Evolutionary conservation across 305 asterid genomes (phyloP).

Genomic region (Solanum hybrid): DNA sequence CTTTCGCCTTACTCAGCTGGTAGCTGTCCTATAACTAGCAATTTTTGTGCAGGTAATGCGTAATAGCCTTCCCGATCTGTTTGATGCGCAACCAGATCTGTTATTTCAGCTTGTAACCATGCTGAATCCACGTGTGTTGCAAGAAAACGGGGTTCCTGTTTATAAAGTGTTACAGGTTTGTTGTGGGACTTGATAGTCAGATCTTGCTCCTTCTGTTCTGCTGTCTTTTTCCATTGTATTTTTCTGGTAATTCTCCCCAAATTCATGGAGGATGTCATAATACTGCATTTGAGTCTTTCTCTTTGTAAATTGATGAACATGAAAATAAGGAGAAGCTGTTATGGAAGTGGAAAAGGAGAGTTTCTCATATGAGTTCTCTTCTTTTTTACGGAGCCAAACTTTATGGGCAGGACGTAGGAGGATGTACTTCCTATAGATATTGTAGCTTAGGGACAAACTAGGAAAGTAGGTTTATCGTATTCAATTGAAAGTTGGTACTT

Average conservation of each 20-base stretch:
- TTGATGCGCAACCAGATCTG: constrained; percentile 93
- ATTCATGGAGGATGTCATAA: background rate
- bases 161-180: constrained; percentile 84
- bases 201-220: background rate
- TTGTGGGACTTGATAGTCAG: background rate
- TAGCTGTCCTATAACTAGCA: background rate
- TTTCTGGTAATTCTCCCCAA: background rate
- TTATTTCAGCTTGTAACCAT: constrained; percentile 93
- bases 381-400: background rate
- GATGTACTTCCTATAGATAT: background rate
- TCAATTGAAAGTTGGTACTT: background rate
- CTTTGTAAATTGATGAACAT: background rate
- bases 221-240: background rate
- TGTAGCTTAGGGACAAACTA: background rate
- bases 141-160: constrained; percentile 86
- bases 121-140: constrained; percentile 88
- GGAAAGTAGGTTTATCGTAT: background rate
- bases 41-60: constrained; percentile 64
- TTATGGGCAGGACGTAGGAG: background rate
- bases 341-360: background rate
- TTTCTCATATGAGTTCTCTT: background rate
- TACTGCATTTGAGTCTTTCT: background rate
- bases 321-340: background rate
- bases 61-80: constrained; percentile 82
- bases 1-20: background rate